Percentiles rank a stretch among this genome's conserved stretches.
These are phyloP conservation scores for Trametes coccinea DNA, from an alignment of 768 basidiomycete species.

Conservation along the genomic window DNA sequence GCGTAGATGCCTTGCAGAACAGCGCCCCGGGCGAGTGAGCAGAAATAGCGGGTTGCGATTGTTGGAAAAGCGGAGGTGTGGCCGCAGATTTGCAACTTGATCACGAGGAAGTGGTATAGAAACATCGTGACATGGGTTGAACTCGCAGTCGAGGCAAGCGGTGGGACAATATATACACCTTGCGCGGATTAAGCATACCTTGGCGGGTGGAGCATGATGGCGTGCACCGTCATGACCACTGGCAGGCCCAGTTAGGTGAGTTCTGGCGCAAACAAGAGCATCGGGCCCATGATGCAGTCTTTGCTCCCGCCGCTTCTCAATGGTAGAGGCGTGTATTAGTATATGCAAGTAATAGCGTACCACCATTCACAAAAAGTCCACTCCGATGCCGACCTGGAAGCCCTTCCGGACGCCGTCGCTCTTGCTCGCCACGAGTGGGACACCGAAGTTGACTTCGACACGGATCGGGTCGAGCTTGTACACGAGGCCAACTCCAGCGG, in stretches of 20 bases:
- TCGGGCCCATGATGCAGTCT: no score
- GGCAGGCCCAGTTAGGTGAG: no score
- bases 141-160: background rate
- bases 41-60: background rate
- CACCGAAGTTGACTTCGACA: conserved; percentile 86
- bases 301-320: background rate
- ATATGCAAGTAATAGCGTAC: conserved; percentile 19
- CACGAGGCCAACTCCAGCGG: conserved; percentile 79
- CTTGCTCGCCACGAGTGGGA: conserved; percentile 71
- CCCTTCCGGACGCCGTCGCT: conserved; percentile 71
- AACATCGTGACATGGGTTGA: no score
- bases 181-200: no score
- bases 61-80: background rate
- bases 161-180: no score
- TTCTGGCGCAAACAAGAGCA: no score
- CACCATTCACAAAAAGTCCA: conserved; percentile 63
- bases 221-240: no score
- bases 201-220: no score
- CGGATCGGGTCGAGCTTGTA: conserved; percentile 82
- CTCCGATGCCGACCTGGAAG: conserved; percentile 77
- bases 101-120: background rate
- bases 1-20: background rate
- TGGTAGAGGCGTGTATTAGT: background rate
- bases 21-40: background rate
- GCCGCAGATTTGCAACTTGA: background rate